phyloP scores from a whole-genome alignment of 345 rosid genomes.

The Hibiscus trionum region DNA sequence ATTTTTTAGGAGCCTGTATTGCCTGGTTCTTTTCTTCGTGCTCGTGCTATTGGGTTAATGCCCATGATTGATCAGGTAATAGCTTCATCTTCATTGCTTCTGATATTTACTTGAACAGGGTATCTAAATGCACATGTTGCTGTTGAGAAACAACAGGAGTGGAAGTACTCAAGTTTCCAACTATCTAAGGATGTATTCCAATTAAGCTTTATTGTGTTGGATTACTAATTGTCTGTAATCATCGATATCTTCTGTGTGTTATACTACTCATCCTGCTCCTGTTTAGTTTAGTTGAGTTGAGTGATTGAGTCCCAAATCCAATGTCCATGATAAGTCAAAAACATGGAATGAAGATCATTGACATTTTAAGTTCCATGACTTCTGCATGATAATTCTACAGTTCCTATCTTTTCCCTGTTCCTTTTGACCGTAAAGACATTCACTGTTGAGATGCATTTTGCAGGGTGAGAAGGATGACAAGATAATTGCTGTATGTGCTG shows the following conservation, averaged over 20 bases:
- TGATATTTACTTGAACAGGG: not conserved
- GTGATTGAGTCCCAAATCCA: not conserved
- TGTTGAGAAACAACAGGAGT: not conserved
- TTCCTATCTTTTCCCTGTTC: not conserved
- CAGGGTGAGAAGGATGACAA: conserved; percentile 99
- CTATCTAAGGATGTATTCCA: not conserved
- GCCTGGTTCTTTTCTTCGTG: conserved; percentile 90
- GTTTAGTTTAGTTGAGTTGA: not conserved
- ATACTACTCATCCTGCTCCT: not conserved
- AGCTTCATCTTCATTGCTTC: not conserved
- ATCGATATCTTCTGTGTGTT: not conserved
- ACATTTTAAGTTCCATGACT: not conserved
- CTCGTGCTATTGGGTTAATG: conserved; percentile 97
- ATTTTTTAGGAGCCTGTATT: conserved; percentile 72
- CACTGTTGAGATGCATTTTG: conserved; percentile 2
- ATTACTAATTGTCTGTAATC: not conserved
- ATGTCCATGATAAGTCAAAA: not conserved
- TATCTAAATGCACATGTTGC: not conserved
- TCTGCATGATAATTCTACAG: not conserved
- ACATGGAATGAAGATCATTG: not conserved
- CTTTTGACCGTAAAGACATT: not conserved
- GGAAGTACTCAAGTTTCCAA: not conserved
- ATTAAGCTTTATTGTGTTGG: not conserved
- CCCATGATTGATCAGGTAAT: conserved; percentile 95
- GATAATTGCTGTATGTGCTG: conserved; percentile 96